These are phyloP conservation scores for Claviceps humidiphila DNA, from an alignment of 2,329 filamentous ascomycete species.

Conservation along the genomic window DNA sequence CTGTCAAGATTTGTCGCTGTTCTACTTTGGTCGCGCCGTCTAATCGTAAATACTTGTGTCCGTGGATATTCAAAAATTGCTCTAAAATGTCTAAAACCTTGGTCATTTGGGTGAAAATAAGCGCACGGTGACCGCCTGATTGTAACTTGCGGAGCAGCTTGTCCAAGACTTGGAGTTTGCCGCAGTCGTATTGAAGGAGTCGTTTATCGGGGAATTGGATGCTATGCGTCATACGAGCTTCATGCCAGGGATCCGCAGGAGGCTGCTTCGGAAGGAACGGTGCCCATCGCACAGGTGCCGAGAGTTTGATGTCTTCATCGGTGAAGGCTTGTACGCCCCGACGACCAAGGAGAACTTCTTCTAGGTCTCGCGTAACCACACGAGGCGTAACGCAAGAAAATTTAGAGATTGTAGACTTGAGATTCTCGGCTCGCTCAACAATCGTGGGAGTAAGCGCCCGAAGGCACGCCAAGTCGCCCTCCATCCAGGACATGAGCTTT, in stretches of 20 bases:
- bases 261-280: constrained; percentile 43
- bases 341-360: constrained; percentile 51
- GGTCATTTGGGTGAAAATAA: constrained; percentile 99
- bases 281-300: constrained; percentile 40
- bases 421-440: constrained; percentile 54
- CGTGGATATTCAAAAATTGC: constrained; percentile 94
- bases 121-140: constrained; percentile 75
- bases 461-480: constrained; percentile 52
- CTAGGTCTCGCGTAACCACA: constrained; percentile 68
- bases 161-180: constrained; percentile 85
- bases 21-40: constrained; percentile 96
- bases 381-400: constrained; percentile 89
- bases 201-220: constrained; percentile 96
- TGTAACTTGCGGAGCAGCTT: constrained; percentile 76
- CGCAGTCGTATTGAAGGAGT: constrained; percentile 94
- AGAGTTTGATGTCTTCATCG: constrained; percentile 42
- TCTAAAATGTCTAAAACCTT: constrained; percentile 96
- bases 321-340: constrained; percentile 44
- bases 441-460: constrained; percentile 60
- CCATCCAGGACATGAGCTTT: constrained; percentile 61
- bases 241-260: constrained; percentile 73
- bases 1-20: constrained; percentile 85
- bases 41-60: constrained; percentile 88
- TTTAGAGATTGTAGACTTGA: constrained; percentile 67
- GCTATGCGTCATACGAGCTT: constrained; percentile 79